Base-by-base conservation (phyloP, 169 alveolate genomes). In the Neospora caninum region DNA sequence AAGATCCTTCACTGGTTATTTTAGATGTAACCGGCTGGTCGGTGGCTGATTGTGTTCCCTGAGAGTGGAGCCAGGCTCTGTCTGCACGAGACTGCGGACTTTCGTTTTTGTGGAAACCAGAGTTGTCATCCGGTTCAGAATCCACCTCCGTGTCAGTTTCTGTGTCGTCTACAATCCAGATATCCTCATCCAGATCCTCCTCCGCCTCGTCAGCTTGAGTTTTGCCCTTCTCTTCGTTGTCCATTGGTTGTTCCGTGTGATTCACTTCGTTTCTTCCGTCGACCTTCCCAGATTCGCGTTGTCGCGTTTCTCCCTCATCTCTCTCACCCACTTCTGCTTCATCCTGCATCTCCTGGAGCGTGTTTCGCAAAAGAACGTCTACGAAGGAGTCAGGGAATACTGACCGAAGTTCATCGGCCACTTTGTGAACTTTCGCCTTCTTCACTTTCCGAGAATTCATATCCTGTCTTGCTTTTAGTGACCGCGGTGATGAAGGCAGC, bases 361-460 rank as follows among this genome's bases (percentile, higher is more conserved):
- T 82, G 39, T 45, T 82, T 22, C 7, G 25, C 38, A 42, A n/a
- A 20, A 82, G 42, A 20, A 42, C 89, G 67, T 45, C 89, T 25
- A 82, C 89, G 67, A 82, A 41, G n/a, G 89, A 25, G 34, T 20
- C 89, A 25, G 89, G 89, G 38, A 82, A 82, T 10, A 82, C 18
- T 16, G 36, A 10, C 27, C 67, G 54, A 20, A 82, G 89, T 49
- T 82, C 89, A 22, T 18, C 67, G 41, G 67, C 89, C 7, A 82
- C 36, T 36, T n/a, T 25, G n/a, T 27, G 89, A 29, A n/a, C 38
- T 41, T 43, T 39, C 54, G 89, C 70, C 41, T 42, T 82, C 67
- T 42, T 20, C 64, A 4, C 20, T n/a, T 82, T 10, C 38, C 22
- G 41, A 1, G 38, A 42, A 25, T 20, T n/a, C 38, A 0, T 18